These are phyloP conservation scores for Gossypium ekmanianum DNA, from an alignment of 345 rosid genomes.

Conservation along the genomic window DNA sequence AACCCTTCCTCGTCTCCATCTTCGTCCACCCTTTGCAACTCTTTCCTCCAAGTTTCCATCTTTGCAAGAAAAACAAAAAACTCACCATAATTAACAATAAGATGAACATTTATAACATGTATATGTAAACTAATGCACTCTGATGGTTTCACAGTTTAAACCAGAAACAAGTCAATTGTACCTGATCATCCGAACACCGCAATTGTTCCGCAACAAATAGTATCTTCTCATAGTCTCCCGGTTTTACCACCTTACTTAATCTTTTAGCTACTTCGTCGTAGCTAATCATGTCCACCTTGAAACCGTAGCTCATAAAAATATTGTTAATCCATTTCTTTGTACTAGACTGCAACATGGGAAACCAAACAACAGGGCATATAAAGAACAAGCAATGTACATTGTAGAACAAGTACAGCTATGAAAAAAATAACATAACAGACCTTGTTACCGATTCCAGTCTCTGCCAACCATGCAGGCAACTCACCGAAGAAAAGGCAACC, in stretches of 20 bases:
- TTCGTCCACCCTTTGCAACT: constrained; percentile 67
- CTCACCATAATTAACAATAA: neutral
- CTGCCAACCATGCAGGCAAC: constrained; percentile 33
- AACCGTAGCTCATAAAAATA: constrained; percentile 67
- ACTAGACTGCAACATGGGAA: constrained; percentile 42
- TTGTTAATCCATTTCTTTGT: constrained; percentile 51
- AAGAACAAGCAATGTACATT: neutral
- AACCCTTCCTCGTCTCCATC: constrained; percentile 94
- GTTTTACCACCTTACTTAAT: constrained; percentile 48
- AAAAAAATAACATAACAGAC: constrained; percentile 22
- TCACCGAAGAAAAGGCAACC: constrained; percentile 21
- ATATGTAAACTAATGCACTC: constrained; percentile 4
- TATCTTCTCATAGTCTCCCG: constrained; percentile 38
- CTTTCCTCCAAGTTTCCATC: constrained; percentile 86
- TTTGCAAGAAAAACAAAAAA: constrained; percentile 15
- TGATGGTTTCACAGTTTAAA: constrained; percentile 3
- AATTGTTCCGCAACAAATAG: constrained; percentile 17
- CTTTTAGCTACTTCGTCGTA: constrained; percentile 52
- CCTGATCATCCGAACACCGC: constrained; percentile 88
- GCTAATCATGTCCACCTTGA: constrained; percentile 44
- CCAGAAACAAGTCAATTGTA: constrained; percentile 24
- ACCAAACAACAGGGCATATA: constrained; percentile 12
- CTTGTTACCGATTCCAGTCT: constrained; percentile 50
- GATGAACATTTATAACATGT: neutral
- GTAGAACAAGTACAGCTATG: neutral